Conservation (phyloP, 768 basidiomycete species). For the Tylopilus sp. region DNA sequence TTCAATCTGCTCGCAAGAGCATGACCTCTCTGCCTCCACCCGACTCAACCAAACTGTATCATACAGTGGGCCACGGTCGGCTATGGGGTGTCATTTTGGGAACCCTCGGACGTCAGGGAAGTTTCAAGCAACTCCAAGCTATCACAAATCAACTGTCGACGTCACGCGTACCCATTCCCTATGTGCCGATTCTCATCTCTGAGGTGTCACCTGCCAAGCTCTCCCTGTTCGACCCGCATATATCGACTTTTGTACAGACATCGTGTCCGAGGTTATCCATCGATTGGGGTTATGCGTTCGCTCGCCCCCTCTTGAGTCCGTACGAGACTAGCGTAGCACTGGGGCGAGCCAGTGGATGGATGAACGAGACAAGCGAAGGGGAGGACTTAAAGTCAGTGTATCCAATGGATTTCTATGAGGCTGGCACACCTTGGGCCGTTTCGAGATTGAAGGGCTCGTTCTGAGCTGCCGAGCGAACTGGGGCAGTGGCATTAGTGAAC, state of each 20-base stretch:
- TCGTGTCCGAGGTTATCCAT: constrained; percentile 95
- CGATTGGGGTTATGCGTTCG: constrained; percentile 98
- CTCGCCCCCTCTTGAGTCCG: constrained; percentile 82
- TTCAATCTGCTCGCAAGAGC: constrained; percentile 68
- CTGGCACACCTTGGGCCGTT: constrained; percentile 72
- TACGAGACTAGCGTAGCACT: constrained; percentile 91
- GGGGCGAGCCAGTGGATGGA: constrained; percentile 64
- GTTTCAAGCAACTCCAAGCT: constrained; percentile 83
- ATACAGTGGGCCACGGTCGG: constrained; percentile 14
- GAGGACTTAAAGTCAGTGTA: constrained; percentile 43
- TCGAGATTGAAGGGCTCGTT: constrained; percentile 58
- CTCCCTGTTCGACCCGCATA: constrained; percentile 72
- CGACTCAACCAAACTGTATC: constrained; percentile 5
- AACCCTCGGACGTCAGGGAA: constrained; percentile 93
- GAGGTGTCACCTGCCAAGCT: constrained; percentile 97
- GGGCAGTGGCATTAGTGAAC: too few species aligned
- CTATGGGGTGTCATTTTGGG: constrained; percentile 93
- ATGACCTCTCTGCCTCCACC: constrained; percentile 35
- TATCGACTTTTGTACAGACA: constrained; percentile 92
- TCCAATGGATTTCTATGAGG: constrained; percentile 96
- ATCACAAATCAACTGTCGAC: constrained; percentile 67
- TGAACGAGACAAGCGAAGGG: constrained; percentile 33
- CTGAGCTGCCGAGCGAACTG: constrained; percentile 8
- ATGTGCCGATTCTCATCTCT: constrained; percentile 88
- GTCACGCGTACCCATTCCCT: constrained; percentile 58